Conservation (phyloP, 2,329 filamentous ascomycete genomes). For the Cryphonectria carpinicola region DNA sequence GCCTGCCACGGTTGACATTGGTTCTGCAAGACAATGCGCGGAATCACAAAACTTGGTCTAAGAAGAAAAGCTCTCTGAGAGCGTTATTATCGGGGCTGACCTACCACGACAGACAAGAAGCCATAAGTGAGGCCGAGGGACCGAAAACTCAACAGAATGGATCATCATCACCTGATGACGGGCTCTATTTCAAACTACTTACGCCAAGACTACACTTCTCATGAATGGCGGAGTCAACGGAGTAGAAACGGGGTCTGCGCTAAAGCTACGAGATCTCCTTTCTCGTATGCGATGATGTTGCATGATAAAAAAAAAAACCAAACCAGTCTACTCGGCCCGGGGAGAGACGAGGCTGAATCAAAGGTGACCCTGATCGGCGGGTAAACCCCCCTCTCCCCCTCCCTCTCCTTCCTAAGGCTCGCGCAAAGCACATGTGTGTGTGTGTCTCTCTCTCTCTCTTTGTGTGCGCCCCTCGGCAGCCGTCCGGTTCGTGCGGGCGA, state of each 20-base stretch:
- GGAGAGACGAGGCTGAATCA: constrained; percentile 8
- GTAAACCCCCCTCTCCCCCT: not conserved
- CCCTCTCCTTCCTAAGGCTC: not conserved
- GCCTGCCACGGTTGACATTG: not conserved
- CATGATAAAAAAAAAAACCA: not conserved
- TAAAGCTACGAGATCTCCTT: not conserved
- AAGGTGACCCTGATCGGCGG: constrained; percentile 6
- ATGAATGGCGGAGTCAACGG: not conserved
- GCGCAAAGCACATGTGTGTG: not conserved
- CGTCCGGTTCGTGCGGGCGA: constrained; percentile 8
- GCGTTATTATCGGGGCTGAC: not conserved
- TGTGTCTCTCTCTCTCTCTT: not conserved
- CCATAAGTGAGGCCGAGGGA: not conserved
- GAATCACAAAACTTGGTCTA: too few relatives aligned
- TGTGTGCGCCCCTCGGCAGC: constrained; percentile 1
- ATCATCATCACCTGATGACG: not conserved
- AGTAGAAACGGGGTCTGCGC: not conserved
- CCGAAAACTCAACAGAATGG: not conserved
- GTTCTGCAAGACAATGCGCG: not conserved
- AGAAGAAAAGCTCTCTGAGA: not conserved
- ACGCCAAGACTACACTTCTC: not conserved
- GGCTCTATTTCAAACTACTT: not conserved
- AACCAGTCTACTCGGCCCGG: not conserved
- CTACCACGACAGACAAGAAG: not conserved
- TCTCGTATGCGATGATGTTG: not conserved